Evolutionary conservation across 305 asterid genomes (phyloP).

Genomic region (Fraxinus albicans): DNA sequence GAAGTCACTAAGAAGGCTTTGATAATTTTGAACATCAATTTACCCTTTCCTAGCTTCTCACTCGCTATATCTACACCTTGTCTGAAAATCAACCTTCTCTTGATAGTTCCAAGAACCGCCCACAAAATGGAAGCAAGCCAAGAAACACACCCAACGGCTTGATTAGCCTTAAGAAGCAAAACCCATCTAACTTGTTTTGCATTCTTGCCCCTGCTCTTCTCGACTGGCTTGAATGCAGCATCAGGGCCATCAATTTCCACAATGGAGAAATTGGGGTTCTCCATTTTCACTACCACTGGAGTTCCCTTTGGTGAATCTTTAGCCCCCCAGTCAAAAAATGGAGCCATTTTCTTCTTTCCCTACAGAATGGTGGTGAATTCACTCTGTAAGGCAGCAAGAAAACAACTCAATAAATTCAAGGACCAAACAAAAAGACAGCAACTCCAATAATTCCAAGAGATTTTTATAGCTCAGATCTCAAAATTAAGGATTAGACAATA

Average conservation of each 20-base stretch:
- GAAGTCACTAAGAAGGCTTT: conserved; percentile 35
- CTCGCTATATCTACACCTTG: conserved; percentile 54
- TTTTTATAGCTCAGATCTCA: conserved; percentile 33
- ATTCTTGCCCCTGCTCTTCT: conserved; percentile 54
- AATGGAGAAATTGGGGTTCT: conserved; percentile 57
- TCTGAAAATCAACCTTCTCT: conserved; percentile 43
- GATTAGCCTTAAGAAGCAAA: conserved; percentile 55
- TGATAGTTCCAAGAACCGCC: conserved; percentile 44
- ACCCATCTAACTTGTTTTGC: conserved; percentile 64
- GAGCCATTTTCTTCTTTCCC: conserved; percentile 48
- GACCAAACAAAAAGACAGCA: not conserved
- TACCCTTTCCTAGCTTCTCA: conserved; percentile 54
- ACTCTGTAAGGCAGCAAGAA: not conserved
- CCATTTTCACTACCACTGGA: conserved; percentile 65
- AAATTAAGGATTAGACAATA: conserved; percentile 24
- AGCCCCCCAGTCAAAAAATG: conserved; percentile 53
- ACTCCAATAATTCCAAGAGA: conserved; percentile 11
- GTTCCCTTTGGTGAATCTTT: conserved; percentile 41
- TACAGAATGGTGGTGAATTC: not conserved
- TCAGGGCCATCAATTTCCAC: conserved; percentile 69
- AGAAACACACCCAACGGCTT: conserved; percentile 59
- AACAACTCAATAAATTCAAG: conserved; percentile 10
- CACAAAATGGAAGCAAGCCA: conserved; percentile 47
- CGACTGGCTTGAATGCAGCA: conserved; percentile 61
- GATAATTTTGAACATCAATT: conserved; percentile 40